phyloP scores from a whole-genome alignment of 2,329 filamentous ascomycete genomes.

The Pseudogymnoascus sp. region DNA sequence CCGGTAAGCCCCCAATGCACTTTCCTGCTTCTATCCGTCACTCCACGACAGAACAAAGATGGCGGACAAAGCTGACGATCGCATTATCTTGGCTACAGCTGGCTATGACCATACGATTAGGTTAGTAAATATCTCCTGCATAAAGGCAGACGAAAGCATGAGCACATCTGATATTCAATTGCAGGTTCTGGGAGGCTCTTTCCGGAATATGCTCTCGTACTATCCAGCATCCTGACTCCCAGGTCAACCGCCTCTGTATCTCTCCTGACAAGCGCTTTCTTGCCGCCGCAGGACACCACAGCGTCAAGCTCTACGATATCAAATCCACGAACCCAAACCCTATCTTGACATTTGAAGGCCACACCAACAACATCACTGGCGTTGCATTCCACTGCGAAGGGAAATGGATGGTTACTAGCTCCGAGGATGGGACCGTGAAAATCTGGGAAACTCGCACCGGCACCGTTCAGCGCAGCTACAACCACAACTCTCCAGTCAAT shows the following conservation, averaged over 20 bases:
- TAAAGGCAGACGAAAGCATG: background rate
- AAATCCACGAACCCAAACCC: slow-evolving; percentile 96
- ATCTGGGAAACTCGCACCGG: slow-evolving; percentile 91
- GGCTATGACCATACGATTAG: slow-evolving; percentile 71
- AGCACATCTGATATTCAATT: slow-evolving; percentile 11
- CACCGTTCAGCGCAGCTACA: slow-evolving; percentile 85
- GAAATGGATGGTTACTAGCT: slow-evolving; percentile 99
- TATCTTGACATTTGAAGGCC: slow-evolving; percentile 87
- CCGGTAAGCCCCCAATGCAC: slow-evolving; percentile 39
- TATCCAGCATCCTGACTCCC: slow-evolving; percentile 95
- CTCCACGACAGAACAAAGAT: background rate
- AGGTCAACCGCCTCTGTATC: slow-evolving; percentile 96
- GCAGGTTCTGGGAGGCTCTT: slow-evolving; percentile 94
- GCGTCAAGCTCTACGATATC: slow-evolving; percentile 97
- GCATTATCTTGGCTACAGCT: slow-evolving; percentile 37
- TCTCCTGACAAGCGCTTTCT: slow-evolving; percentile 96
- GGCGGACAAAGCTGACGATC: slow-evolving; percentile 8
- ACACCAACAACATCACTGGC: slow-evolving; percentile 91
- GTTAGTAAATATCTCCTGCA: slow-evolving; percentile 35
- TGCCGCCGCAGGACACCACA: slow-evolving; percentile 70
- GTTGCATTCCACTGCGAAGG: slow-evolving; percentile 97
- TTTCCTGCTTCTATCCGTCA: slow-evolving; percentile 9
- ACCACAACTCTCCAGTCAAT: slow-evolving; percentile 81
- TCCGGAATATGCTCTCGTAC: slow-evolving; percentile 97
- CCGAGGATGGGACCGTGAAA: slow-evolving; percentile 92